A percentile compares a stretch with the other conserved stretches of the same genome.
Conservation (phyloP, 768 basidiomycete genomes). For the Mycena kentingensis region DNA sequence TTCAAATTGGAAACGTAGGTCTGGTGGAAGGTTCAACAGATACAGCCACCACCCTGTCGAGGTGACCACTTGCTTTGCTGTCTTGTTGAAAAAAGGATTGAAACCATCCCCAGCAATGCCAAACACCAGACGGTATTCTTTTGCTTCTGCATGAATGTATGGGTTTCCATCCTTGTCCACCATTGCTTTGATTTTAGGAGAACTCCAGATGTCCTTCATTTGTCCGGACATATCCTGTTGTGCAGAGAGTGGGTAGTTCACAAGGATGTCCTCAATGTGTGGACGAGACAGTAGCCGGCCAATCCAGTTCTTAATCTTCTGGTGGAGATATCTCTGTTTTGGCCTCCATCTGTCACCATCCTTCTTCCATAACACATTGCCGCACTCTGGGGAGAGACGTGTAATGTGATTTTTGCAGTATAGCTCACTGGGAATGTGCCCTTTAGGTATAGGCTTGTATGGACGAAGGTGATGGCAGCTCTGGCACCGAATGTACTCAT, state of each 20-base stretch:
- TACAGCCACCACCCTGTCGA: slow-evolving; percentile 30
- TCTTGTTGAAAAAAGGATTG: slow-evolving; percentile 31
- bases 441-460: slow-evolving; percentile 4
- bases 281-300: slow-evolving; percentile 28
- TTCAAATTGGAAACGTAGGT: slow-evolving; percentile 24
- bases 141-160: slow-evolving; percentile 23
- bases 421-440: background rate
- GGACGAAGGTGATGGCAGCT: slow-evolving; percentile 27
- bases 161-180: slow-evolving; percentile 22
- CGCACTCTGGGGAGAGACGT: slow-evolving; percentile 16
- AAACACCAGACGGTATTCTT: slow-evolving; percentile 27
- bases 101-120: slow-evolving; percentile 31
- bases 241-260: slow-evolving; percentile 12
- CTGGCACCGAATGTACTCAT: slow-evolving; percentile 26
- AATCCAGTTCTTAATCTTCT: slow-evolving; percentile 29
- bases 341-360: slow-evolving; percentile 7
- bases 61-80: slow-evolving; percentile 26
- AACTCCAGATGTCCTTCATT: slow-evolving; percentile 26
- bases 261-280: slow-evolving; percentile 29
- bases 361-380: slow-evolving; percentile 23
- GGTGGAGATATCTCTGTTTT: slow-evolving; percentile 23
- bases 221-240: background rate
- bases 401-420: slow-evolving; percentile 8
- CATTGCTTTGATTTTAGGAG: slow-evolving; percentile 21
- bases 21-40: slow-evolving; percentile 18